phyloP scores from a whole-genome alignment of 352 stramenopile genomes.

The Pythium periplocum region DNA sequence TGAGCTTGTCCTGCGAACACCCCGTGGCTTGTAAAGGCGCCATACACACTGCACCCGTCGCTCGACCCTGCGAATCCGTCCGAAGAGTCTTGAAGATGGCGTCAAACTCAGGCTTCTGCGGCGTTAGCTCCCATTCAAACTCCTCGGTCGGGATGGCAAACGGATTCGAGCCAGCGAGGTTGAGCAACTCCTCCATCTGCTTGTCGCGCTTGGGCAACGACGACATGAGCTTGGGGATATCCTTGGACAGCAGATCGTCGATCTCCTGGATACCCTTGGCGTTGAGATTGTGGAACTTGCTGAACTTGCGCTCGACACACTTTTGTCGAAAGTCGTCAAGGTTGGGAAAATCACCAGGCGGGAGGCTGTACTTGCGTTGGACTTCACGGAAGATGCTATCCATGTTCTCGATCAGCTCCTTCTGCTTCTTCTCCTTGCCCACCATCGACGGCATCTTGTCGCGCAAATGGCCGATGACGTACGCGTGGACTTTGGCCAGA shows the following conservation, averaged over 20 bases:
- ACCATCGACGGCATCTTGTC: conserved; percentile 97
- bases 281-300: conserved; percentile 91
- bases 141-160: conserved; percentile 18
- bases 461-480: conserved; percentile 96
- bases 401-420: conserved; percentile 93
- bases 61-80: conserved; percentile 47
- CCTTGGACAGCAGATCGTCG: conserved; percentile 95
- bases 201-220: conserved; percentile 53
- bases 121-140: conserved; percentile 59
- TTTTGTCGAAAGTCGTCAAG: conserved; percentile 85
- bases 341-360: conserved; percentile 92
- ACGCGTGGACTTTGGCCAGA: conserved; percentile 96
- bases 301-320: conserved; percentile 85
- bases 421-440: conserved; percentile 96
- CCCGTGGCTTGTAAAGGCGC: conserved; percentile 61
- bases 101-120: conserved; percentile 77
- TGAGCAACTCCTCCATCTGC: conserved; percentile 16
- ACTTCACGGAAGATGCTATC: conserved; percentile 95
- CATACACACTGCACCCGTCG: conserved; percentile 70
- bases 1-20: conserved; percentile 67
- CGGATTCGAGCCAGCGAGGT: conserved; percentile 16
- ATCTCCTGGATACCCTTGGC: conserved; percentile 95
- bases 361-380: conserved; percentile 96
- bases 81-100: conserved; percentile 74
- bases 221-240: conserved; percentile 94